A percentile compares a stretch with the other conserved stretches of the same genome.
Conservation (phyloP, 345 rosid genomes). For the Citrus inodora region DNA sequence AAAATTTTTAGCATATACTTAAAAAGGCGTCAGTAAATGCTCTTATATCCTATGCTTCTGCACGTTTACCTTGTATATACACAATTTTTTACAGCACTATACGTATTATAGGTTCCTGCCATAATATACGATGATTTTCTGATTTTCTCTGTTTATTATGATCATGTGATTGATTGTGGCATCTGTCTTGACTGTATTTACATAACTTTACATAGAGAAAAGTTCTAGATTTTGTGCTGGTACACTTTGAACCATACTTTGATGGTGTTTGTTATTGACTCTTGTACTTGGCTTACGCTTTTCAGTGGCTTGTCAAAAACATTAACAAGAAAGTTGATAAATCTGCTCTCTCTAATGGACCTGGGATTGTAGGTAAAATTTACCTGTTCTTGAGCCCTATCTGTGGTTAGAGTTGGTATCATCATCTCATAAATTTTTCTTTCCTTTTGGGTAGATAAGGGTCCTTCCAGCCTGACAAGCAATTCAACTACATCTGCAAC, state of each 20-base stretch:
- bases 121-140: background rate
- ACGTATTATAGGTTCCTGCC: background rate
- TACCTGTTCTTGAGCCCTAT: conserved; percentile 1
- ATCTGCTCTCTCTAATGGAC: conserved; percentile 40
- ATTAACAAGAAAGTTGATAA: conserved; percentile 72
- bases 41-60: background rate
- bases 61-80: background rate
- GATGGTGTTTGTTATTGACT: background rate
- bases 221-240: background rate
- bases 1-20: background rate
- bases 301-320: conserved; percentile 72
- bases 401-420: background rate
- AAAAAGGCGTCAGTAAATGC: background rate
- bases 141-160: background rate
- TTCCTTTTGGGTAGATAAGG: conserved; percentile 29
- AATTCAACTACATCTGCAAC: conserved; percentile 43
- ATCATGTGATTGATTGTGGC: background rate
- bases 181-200: background rate
- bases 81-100: background rate
- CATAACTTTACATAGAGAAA: no score
- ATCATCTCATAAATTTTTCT: conserved; percentile 8
- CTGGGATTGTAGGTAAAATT: conserved; percentile 42
- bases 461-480: conserved; percentile 32
- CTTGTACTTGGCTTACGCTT: conserved; percentile 6
- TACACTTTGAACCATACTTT: background rate